Base-by-base conservation (phyloP, 306 rosid genomes). In the Carpinus fangiana region DNA sequence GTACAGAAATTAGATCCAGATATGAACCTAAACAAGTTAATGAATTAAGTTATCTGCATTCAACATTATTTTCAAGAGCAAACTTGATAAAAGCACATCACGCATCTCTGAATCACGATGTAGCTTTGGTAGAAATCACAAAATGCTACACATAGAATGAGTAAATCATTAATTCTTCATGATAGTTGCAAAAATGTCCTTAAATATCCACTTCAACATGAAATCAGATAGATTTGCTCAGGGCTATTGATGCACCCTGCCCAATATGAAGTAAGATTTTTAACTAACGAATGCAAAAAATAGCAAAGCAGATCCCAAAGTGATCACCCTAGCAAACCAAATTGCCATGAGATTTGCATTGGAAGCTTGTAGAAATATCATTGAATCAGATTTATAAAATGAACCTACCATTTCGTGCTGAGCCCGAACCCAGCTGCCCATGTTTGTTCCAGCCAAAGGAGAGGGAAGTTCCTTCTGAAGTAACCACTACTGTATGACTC, bases 391-490 rank as follows among this genome's bases (percentile, higher is more conserved):
- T 78, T 28, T n/a, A 13, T 18, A 59, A 47, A 38, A 66, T 68
- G 28, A 69, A 78, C 86, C 76, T 82, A 95, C 99, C 98, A 92
- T 87, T 91, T 85, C 62, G 88, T 1, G 9, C 82, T 28, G 98
- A 90, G 70, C 98, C 99, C 0, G 96, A 85, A 79, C 98, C 99
- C 75, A 95, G 87, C 81, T 95, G 99, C 57, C 99, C 99, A 34
- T 95, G 99, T 82, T 95, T 95, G 85, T 95, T 95, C 98, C 98
- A 93, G 48, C 99, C 99, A 78, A 95, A 95, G n/a, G 98, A 84
- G 13, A 95, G 85, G 65, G 99, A 93, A 50, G 83, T 86, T 12
- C 97, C 97, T 73, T 95, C 98, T 10, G 89, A 96, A 0, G 98
- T 91, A 52, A 89, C 87, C 72, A 91, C 97, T n/a, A 93, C 96